A percentile compares a stretch with the other conserved stretches of the same genome.
These are phyloP conservation scores for Sporothrix variecibatus DNA, from an alignment of 2,329 filamentous ascomycete genomes.

Conservation along the genomic window DNA sequence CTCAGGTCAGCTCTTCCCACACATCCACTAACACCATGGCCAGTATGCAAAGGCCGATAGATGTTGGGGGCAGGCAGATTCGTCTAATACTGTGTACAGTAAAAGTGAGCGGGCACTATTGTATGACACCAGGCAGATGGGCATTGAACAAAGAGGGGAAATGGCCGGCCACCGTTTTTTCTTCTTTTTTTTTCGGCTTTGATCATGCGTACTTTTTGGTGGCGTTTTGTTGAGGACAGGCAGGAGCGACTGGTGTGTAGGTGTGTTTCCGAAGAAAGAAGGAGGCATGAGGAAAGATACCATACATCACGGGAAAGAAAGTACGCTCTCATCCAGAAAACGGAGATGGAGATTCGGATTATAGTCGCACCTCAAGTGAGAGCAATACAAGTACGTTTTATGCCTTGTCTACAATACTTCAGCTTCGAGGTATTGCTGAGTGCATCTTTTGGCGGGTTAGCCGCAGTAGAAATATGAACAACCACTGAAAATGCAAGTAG, in stretches of 20 bases:
- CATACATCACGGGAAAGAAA: background rate
- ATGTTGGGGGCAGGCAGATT: background rate
- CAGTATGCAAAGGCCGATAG: background rate
- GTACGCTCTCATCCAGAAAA: background rate
- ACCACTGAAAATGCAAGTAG: background rate
- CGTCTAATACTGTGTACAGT: background rate
- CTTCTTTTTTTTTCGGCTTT: background rate
- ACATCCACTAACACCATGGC: constrained; percentile 5
- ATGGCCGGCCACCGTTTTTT: background rate
- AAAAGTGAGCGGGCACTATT: background rate
- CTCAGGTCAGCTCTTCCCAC: constrained; percentile 6
- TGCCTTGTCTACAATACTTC: background rate
- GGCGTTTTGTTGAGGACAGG: background rate
- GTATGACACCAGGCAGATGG: background rate
- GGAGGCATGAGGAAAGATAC: background rate
- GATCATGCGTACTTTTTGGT: background rate
- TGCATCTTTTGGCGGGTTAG: constrained; percentile 13
- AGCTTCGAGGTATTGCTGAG: background rate
- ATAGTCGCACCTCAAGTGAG: background rate
- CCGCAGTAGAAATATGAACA: constrained; percentile 5
- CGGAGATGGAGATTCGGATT: background rate
- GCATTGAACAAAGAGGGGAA: constrained; percentile 15
- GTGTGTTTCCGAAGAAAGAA: background rate
- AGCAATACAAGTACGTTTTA: background rate
- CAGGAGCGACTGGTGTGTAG: background rate